A percentile compares a stretch with the other conserved stretches of the same genome.
phyloP scores from a whole-genome alignment of 768 basidiomycete species.

The Boletus subparvulus region DNA sequence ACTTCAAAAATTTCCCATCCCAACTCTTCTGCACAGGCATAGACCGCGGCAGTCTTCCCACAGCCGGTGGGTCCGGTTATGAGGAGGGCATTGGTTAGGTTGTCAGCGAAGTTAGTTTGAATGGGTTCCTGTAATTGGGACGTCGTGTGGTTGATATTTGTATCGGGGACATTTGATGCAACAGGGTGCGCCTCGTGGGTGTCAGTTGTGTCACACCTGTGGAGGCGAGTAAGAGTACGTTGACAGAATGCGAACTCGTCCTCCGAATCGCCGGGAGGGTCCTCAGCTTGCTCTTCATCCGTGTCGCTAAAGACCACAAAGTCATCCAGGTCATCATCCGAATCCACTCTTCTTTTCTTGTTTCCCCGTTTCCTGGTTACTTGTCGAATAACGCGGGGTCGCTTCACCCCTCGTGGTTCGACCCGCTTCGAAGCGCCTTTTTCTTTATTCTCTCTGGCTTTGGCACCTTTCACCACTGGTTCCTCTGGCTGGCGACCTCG shows the following conservation, averaged over 20 bases:
- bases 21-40: conserved; percentile 91
- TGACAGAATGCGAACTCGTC: conserved; percentile 34
- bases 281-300: conserved; percentile 32
- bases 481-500: conserved; percentile 8
- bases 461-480: neutral
- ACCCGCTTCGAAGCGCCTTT: conserved; percentile 26
- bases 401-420: conserved; percentile 47
- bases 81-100: conserved; percentile 83
- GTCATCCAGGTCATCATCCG: conserved; percentile 53
- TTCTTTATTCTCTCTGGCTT: conserved; percentile 11
- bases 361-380: conserved; percentile 46
- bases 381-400: conserved; percentile 57
- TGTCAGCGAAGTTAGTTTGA: conserved; percentile 36
- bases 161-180: neutral
- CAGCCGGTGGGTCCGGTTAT: conserved; percentile 78
- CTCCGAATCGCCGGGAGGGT: conserved; percentile 38
- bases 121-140: conserved; percentile 11
- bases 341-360: conserved; percentile 55
- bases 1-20: conserved; percentile 98
- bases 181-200: neutral
- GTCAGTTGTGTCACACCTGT: neutral
- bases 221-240: conserved; percentile 22
- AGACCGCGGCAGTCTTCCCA: conserved; percentile 91
- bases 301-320: conserved; percentile 53
- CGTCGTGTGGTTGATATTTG: conserved; percentile 4